These are phyloP conservation scores for Trichoderma hamatum DNA, from an alignment of 2,329 filamentous ascomycete species.

Conservation along the genomic window DNA sequence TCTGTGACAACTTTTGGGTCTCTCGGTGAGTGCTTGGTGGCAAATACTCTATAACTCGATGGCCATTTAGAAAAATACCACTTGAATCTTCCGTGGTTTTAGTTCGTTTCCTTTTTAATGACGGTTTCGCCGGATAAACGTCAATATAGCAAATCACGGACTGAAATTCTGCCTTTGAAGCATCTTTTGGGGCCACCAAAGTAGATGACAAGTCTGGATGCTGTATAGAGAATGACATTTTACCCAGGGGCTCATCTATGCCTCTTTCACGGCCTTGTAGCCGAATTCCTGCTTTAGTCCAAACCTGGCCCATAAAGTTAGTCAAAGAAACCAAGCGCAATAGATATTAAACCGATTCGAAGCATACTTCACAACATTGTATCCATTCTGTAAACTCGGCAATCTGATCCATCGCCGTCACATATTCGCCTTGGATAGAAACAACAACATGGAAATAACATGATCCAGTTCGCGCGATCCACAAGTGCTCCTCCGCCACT, in stretches of 20 bases:
- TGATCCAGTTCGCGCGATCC: slow-evolving; percentile 39
- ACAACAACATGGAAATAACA: slow-evolving; percentile 39
- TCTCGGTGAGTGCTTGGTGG: too few species aligned
- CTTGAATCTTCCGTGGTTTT: not conserved
- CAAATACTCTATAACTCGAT: slow-evolving; percentile 34
- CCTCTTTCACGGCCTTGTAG: slow-evolving; percentile 32
- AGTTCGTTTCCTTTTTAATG: not conserved
- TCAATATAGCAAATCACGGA: slow-evolving; percentile 35
- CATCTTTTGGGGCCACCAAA: slow-evolving; percentile 35
- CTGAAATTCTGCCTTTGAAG: slow-evolving; percentile 35
- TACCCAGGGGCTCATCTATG: slow-evolving; percentile 26
- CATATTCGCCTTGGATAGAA: slow-evolving; percentile 29
- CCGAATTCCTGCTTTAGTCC: slow-evolving; percentile 38
- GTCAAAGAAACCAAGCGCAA: not conserved
- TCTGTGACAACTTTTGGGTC: not conserved
- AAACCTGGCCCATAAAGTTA: slow-evolving; percentile 34
- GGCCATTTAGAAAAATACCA: slow-evolving; percentile 28
- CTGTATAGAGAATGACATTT: slow-evolving; percentile 41
- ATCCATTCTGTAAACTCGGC: slow-evolving; percentile 31
- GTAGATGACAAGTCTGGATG: slow-evolving; percentile 42
- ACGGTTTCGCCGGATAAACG: slow-evolving; percentile 23
- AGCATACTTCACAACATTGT: slow-evolving; percentile 34
- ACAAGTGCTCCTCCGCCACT: slow-evolving; percentile 35
- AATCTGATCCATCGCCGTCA: slow-evolving; percentile 28
- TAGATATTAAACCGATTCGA: not conserved